A percentile compares a stretch with the other conserved stretches of the same genome.
Evolutionary conservation across 768 basidiomycete species (phyloP).

Genomic region (Pleurotus giganteus): DNA sequence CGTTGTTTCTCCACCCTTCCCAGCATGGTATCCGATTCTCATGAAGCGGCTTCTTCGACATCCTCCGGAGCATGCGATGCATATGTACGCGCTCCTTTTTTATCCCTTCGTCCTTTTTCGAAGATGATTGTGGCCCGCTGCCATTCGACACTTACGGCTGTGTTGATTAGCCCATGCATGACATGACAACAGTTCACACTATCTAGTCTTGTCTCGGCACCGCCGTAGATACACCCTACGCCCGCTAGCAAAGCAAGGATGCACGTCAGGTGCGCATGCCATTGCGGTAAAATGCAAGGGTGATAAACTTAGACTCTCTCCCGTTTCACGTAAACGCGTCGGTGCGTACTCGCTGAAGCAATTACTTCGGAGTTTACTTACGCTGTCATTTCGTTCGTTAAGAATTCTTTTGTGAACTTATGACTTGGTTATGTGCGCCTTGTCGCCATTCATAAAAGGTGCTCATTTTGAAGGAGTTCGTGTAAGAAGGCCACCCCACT

Average conservation of each 20-base stretch:
- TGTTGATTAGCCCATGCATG: slow-evolving; percentile 1
- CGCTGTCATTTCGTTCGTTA: neutral
- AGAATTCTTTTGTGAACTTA: neutral
- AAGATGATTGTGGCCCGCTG: neutral
- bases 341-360: slow-evolving; percentile 1
- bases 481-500: neutral
- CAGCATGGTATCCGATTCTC: slow-evolving; percentile 5
- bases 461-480: neutral
- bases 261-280: neutral
- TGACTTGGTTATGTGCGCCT: neutral
- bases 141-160: neutral
- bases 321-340: neutral
- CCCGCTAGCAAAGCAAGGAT: slow-evolving; percentile 1
- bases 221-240: slow-evolving; percentile 10
- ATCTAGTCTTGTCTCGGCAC: neutral
- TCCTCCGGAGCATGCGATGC: neutral
- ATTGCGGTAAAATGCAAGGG: neutral
- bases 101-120: neutral
- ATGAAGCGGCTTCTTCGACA: slow-evolving; percentile 1
- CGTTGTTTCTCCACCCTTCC: slow-evolving; percentile 9
- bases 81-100: slow-evolving; percentile 1
- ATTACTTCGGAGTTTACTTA: slow-evolving; percentile 3
- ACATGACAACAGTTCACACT: neutral
- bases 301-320: neutral
- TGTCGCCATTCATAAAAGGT: neutral